Percentiles rank a stretch among this genome's conserved stretches.
Conservation (phyloP, 352 stramenopile species). For the Phytophthora agathidicida region DNA sequence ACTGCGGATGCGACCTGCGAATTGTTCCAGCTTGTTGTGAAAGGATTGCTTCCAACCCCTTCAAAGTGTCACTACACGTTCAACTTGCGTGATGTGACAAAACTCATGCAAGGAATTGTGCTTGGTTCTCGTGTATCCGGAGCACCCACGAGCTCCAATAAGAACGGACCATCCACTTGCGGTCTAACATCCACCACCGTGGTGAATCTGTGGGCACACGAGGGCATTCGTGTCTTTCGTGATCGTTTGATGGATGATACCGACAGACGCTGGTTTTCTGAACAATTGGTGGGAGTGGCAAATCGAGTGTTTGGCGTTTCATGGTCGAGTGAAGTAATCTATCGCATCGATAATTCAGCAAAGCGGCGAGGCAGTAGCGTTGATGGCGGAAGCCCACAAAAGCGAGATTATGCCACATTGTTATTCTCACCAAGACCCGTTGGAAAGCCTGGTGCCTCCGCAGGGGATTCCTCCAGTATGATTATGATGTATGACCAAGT, state of each 20-base stretch:
- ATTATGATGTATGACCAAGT: conserved; percentile 69
- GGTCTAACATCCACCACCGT: conserved; percentile 54
- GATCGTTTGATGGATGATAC: conserved; percentile 86
- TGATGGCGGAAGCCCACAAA: conserved; percentile 1
- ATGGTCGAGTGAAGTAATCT: conserved; percentile 58
- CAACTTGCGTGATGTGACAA: conserved; percentile 81
- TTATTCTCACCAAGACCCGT: conserved; percentile 31
- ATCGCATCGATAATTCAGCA: conserved; percentile 14
- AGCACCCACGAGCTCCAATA: background rate
- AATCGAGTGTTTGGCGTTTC: conserved; percentile 68
- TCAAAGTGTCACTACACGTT: conserved; percentile 88
- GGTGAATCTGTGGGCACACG: conserved; percentile 88
- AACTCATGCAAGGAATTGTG: conserved; percentile 87
- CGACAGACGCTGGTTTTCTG: conserved; percentile 90
- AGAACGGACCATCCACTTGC: conserved; percentile 1
- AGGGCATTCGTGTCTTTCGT: conserved; percentile 92
- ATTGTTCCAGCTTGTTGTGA: conserved; percentile 62
- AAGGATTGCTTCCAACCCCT: conserved; percentile 72
- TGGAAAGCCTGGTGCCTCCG: background rate
- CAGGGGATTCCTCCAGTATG: background rate
- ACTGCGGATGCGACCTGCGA: conserved; percentile 68
- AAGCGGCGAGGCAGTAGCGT: background rate
- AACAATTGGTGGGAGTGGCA: conserved; percentile 73
- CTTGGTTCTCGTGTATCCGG: conserved; percentile 43
- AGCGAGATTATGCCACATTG: conserved; percentile 10